Evolutionary conservation across 208 protist species (phyloP).

Genomic region (Novymonas esmeraldas): DNA sequence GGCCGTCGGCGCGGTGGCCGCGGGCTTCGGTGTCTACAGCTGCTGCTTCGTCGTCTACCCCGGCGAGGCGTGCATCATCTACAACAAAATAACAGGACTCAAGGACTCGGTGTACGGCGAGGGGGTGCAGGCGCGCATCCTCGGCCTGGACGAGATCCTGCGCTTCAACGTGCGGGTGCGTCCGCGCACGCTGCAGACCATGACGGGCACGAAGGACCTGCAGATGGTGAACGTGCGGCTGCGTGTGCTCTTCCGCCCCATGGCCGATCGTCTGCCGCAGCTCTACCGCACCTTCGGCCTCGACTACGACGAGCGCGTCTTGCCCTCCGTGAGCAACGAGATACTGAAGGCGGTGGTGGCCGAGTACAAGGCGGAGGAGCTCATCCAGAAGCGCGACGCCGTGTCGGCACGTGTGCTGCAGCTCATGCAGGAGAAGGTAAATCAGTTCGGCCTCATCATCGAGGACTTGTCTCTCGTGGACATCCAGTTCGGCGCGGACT

Average conservation of each 20-base stretch:
- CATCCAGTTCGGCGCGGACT: conserved; percentile 96
- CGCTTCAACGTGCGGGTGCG: conserved; percentile 96
- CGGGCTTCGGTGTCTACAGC: conserved; percentile 82
- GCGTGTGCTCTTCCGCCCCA: conserved; percentile 90
- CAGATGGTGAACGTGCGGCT: conserved; percentile 95
- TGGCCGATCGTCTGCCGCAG: conserved; percentile 82
- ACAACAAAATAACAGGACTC: conserved; percentile 91
- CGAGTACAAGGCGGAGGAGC: conserved; percentile 98
- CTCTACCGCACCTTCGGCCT: conserved; percentile 92
- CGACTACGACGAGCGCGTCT: conserved; percentile 97
- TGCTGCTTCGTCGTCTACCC: conserved; percentile 93
- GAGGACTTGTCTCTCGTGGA: conserved; percentile 98
- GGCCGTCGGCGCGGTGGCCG: conserved; percentile 59
- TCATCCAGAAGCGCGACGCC: conserved; percentile 98
- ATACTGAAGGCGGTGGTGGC: conserved; percentile 96
- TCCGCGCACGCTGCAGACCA: conserved; percentile 89
- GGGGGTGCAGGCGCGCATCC: conserved; percentile 90
- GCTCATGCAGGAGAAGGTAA: conserved; percentile 94
- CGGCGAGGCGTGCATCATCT: conserved; percentile 91
- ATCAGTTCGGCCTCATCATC: conserved; percentile 97
- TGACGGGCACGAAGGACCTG: conserved; percentile 93
- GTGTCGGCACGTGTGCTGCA: conserved; percentile 93
- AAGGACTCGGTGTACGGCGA: conserved; percentile 91
- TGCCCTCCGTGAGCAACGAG: conserved; percentile 98
- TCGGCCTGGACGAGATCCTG: conserved; percentile 96